phyloP scores from a whole-genome alignment of 441 rosid species.

The Rhodomyrtus psidioides region DNA sequence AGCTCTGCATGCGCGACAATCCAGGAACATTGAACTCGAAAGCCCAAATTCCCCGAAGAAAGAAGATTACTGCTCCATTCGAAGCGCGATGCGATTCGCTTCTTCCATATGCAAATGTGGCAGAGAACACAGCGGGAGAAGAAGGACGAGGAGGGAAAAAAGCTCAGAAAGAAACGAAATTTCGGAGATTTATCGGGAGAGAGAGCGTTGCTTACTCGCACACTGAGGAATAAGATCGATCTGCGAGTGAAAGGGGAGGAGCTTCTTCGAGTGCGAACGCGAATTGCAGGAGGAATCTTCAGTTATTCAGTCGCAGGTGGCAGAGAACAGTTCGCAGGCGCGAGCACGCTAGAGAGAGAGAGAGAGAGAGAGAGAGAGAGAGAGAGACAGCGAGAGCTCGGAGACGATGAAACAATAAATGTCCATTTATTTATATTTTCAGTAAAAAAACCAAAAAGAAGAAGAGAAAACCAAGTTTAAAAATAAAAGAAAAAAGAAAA shows the following conservation, averaged over 20 bases:
- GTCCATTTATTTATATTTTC: background rate
- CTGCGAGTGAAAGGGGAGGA: background rate
- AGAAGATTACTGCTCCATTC: background rate
- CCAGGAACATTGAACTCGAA: background rate
- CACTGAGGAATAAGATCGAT: background rate
- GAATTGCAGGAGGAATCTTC: background rate
- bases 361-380: background rate
- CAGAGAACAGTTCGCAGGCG: background rate
- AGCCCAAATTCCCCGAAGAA: background rate
- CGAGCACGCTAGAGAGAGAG: background rate
- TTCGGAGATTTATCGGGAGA: background rate
- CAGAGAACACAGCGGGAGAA: background rate
- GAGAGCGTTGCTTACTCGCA: background rate
- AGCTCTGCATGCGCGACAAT: background rate
- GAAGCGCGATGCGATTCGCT: background rate
- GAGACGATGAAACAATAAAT: background rate
- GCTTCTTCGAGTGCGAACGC: background rate
- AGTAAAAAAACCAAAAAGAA: background rate
- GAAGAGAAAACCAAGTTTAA: background rate
- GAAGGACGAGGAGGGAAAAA: background rate
- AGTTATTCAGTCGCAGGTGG: background rate
- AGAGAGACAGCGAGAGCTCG: background rate
- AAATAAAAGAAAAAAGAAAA: background rate
- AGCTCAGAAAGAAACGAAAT: background rate
- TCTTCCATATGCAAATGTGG: background rate